A percentile compares a stretch with the other conserved stretches of the same genome.
Conservation (phyloP, 495 filamentous ascomycete species). For the Friedmanniomyces simplex region DNA sequence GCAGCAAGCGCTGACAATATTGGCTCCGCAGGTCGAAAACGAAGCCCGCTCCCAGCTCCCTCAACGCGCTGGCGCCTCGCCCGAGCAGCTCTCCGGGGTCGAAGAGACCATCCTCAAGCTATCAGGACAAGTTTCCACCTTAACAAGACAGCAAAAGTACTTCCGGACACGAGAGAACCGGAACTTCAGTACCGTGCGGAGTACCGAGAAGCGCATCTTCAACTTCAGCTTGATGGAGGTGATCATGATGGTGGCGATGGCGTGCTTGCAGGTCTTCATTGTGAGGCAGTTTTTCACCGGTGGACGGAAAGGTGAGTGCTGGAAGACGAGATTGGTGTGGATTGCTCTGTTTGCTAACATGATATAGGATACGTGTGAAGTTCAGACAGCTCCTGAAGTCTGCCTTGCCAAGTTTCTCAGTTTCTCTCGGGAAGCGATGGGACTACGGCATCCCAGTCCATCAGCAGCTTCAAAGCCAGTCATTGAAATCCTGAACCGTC, state of each 20-base stretch:
- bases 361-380: constrained; percentile 10
- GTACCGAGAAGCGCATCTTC: constrained; percentile 89
- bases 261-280: constrained; percentile 91
- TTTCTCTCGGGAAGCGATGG: no score
- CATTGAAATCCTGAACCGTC: no score
- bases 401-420: no score
- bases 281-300: constrained; percentile 98
- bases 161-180: constrained; percentile 98
- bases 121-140: constrained; percentile 87
- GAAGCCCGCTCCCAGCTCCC: constrained; percentile 76
- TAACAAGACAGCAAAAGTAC: constrained; percentile 96
- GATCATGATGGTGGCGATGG: constrained; percentile 90
- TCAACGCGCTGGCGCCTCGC: constrained; percentile 77
- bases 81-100: constrained; percentile 82
- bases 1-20: neutral
- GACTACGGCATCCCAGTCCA: no score
- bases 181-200: constrained; percentile 95
- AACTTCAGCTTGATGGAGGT: constrained; percentile 94
- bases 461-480: no score
- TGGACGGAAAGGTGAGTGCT: constrained; percentile 56
- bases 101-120: constrained; percentile 96
- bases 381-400: neutral
- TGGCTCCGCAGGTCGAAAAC: constrained; percentile 68
- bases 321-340: no score
- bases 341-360: neutral